Conservation (phyloP, 2,329 filamentous ascomycete genomes). For the Ambrosiella xylebori region DNA sequence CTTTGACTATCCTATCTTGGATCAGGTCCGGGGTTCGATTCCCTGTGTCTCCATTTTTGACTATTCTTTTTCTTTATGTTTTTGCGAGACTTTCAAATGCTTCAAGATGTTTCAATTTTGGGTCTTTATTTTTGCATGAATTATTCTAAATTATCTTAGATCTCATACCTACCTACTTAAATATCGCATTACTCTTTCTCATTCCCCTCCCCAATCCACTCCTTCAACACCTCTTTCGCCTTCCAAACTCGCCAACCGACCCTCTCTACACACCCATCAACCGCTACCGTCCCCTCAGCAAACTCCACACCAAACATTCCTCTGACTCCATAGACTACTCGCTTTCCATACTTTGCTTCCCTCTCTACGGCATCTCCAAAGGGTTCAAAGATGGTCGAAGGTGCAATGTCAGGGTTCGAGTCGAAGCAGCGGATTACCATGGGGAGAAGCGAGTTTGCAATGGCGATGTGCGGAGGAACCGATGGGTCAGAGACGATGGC, state of each 20-base stretch:
- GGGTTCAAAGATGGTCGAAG: constrained; percentile 56
- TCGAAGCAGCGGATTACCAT: constrained; percentile 87
- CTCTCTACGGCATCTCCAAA: constrained; percentile 77
- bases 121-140: background rate
- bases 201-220: background rate
- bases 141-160: background rate
- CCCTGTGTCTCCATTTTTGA: constrained; percentile 9
- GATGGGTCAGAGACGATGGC: background rate
- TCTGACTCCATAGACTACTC: constrained; percentile 84
- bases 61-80: background rate
- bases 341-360: constrained; percentile 72
- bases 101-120: background rate
- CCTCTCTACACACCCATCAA: constrained; percentile 79
- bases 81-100: background rate
- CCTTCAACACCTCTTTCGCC: constrained; percentile 81
- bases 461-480: constrained; percentile 27
- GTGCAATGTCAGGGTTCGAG: constrained; percentile 77
- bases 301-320: constrained; percentile 98
- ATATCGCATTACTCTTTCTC: background rate
- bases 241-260: constrained; percentile 90
- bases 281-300: constrained; percentile 76
- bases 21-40: constrained; percentile 7
- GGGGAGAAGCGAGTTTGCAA: constrained; percentile 64
- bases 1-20: background rate
- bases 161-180: constrained; percentile 20